Evolutionary conservation across 257 asterid species (phyloP).

Genomic region (Apocynum venetum): DNA sequence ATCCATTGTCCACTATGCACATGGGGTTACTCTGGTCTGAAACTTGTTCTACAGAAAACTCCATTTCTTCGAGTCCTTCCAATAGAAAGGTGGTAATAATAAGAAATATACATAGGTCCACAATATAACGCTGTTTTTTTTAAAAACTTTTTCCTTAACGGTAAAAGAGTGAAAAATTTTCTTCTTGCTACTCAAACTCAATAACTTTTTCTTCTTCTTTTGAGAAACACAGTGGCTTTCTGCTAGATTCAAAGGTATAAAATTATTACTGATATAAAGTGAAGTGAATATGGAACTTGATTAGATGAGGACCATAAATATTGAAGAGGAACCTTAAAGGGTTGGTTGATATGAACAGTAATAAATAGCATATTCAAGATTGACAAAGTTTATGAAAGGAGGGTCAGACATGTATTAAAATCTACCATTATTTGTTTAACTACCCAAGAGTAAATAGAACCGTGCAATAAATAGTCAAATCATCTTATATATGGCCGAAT

Average conservation of each 20-base stretch:
- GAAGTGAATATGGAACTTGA: background rate
- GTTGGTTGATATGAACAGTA: background rate
- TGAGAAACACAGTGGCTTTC: background rate
- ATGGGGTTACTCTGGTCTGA: background rate
- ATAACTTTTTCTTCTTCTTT: background rate
- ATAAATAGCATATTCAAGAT: conserved; percentile 1
- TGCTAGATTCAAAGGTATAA: background rate
- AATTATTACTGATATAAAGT: background rate
- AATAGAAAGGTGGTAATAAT: background rate
- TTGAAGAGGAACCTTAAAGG: background rate
- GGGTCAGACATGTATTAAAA: background rate
- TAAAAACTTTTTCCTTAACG: background rate
- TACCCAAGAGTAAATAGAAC: background rate
- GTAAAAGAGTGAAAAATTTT: background rate
- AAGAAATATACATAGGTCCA: background rate
- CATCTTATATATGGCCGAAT: too few relatives aligned
- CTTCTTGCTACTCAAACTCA: background rate
- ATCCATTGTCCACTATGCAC: conserved; percentile 10
- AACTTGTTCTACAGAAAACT: background rate
- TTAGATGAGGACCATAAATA: background rate
- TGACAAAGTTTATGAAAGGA: background rate
- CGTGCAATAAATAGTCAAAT: too few relatives aligned
- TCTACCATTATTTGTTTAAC: too few relatives aligned
- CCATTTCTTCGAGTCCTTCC: background rate
- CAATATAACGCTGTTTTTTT: background rate